Evolutionary conservation across 345 rosid genomes (phyloP).

Genomic region (Hypericum perforatum): DNA sequence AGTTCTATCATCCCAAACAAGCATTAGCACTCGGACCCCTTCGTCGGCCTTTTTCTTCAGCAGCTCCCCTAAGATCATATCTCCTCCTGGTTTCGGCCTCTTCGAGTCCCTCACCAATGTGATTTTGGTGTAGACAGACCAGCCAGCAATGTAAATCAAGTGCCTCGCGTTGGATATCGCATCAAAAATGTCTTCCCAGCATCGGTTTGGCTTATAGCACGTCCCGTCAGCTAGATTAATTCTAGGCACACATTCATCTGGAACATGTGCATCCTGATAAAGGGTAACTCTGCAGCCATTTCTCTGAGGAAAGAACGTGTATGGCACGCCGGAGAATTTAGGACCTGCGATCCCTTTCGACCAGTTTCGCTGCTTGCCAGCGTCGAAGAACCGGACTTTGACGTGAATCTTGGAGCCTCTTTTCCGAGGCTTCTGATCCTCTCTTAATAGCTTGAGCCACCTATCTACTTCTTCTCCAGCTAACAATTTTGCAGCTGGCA

Average conservation of each 20-base stretch:
- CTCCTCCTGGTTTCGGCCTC: slow-evolving; percentile 26
- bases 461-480: slow-evolving; percentile 26
- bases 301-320: slow-evolving; percentile 36
- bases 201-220: slow-evolving; percentile 23
- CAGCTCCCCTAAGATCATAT: slow-evolving; percentile 39
- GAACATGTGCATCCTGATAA: slow-evolving; percentile 51
- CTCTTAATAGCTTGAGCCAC: slow-evolving; percentile 30
- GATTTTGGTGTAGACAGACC: slow-evolving; percentile 41
- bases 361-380: slow-evolving; percentile 23
- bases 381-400: slow-evolving; percentile 29
- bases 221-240: slow-evolving; percentile 27
- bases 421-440: slow-evolving; percentile 14
- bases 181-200: slow-evolving; percentile 50
- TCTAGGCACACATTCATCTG: slow-evolving; percentile 21
- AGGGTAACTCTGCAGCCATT: slow-evolving; percentile 38
- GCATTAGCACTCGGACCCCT: slow-evolving; percentile 45
- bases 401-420: slow-evolving; percentile 33
- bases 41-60: slow-evolving; percentile 39
- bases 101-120: slow-evolving; percentile 33
- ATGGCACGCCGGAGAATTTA: slow-evolving; percentile 36
- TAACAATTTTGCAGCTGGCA: slow-evolving; percentile 29
- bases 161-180: slow-evolving; percentile 37
- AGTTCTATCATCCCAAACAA: slow-evolving; percentile 58
- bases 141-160: slow-evolving; percentile 43
- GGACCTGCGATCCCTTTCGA: slow-evolving; percentile 34